Conservation (phyloP, 2,329 filamentous ascomycete species). For the Polytolypa hystricis region DNA sequence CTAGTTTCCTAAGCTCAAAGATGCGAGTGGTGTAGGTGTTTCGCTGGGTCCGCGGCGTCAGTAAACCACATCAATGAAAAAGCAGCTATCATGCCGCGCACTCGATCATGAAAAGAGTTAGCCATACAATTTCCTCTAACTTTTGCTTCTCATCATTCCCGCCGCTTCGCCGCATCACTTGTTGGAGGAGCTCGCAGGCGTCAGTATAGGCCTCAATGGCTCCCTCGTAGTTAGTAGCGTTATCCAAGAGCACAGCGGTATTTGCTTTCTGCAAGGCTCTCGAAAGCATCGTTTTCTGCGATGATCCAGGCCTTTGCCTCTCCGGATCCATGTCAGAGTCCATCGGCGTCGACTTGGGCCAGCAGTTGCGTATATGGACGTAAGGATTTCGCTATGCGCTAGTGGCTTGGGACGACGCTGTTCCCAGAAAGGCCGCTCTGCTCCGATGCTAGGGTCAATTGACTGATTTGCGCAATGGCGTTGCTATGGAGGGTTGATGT, state of each 20-base stretch:
- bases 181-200: slow-evolving; percentile 75
- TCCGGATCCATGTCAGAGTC: slow-evolving; percentile 19
- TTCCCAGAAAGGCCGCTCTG: too few relatives aligned
- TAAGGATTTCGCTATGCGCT: too few relatives aligned
- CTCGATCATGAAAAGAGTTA: background rate
- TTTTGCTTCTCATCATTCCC: slow-evolving; percentile 75
- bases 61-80: background rate
- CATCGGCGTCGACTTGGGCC: too few relatives aligned
- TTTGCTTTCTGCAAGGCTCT: slow-evolving; percentile 91
- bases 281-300: slow-evolving; percentile 94
- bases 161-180: slow-evolving; percentile 76
- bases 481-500: too few relatives aligned
- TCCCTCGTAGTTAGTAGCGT: slow-evolving; percentile 86
- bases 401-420: too few relatives aligned
- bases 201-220: slow-evolving; percentile 85
- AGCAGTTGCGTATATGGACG: too few relatives aligned
- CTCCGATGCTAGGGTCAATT: too few relatives aligned
- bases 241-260: slow-evolving; percentile 87
- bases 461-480: too few relatives aligned
- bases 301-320: slow-evolving; percentile 40
- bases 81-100: background rate
- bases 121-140: slow-evolving; percentile 77
- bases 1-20: slow-evolving; percentile 68
- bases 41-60: slow-evolving; percentile 44
- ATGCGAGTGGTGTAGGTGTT: slow-evolving; percentile 86